A percentile compares a stretch with the other conserved stretches of the same genome.
phyloP scores from a whole-genome alignment of 345 rosid genomes.

The Eucalyptus albens region DNA sequence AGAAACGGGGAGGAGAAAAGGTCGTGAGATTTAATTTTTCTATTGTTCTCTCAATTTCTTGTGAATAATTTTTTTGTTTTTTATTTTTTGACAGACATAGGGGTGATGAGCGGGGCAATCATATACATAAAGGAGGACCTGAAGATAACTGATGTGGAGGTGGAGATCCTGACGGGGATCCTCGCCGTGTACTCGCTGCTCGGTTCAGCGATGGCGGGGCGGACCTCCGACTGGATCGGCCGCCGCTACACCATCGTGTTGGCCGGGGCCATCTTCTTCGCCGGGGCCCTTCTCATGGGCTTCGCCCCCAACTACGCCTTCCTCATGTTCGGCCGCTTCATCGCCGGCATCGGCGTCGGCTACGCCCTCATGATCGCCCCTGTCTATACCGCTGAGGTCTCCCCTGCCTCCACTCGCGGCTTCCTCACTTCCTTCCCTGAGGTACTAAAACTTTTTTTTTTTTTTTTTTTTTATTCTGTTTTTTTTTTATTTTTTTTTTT shows the following conservation, averaged over 20 bases:
- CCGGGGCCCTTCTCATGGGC: conserved; percentile 87
- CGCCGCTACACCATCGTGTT: conserved; percentile 82
- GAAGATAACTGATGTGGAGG: conserved; percentile 20
- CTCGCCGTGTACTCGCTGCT: conserved; percentile 51
- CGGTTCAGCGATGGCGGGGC: conserved; percentile 75
- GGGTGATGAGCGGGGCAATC: conserved; percentile 84
- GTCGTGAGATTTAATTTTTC: background rate
- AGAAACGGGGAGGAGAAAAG: background rate
- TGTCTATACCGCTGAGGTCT: conserved; percentile 77
- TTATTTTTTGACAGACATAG: conserved; percentile 31
- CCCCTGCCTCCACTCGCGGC: conserved; percentile 86
- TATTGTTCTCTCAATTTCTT: background rate
- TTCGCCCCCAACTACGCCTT: conserved; percentile 69
- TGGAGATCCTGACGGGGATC: conserved; percentile 50
- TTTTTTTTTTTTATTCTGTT: background rate
- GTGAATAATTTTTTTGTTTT: background rate
- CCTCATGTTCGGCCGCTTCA: conserved; percentile 80
- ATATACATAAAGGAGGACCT: conserved; percentile 41
- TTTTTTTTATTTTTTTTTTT: background rate
- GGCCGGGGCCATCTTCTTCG: conserved; percentile 75
- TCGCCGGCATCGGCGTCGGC: conserved; percentile 89
- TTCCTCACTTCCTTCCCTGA: conserved; percentile 92
- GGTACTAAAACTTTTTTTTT: conserved; percentile 3
- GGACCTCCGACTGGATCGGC: conserved; percentile 90
- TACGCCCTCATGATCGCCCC: conserved; percentile 95